Percentiles rank a stretch among this genome's conserved stretches.
Evolutionary conservation across 208 protist species (phyloP).

Genomic region (Wallacemonas sp.): DNA sequence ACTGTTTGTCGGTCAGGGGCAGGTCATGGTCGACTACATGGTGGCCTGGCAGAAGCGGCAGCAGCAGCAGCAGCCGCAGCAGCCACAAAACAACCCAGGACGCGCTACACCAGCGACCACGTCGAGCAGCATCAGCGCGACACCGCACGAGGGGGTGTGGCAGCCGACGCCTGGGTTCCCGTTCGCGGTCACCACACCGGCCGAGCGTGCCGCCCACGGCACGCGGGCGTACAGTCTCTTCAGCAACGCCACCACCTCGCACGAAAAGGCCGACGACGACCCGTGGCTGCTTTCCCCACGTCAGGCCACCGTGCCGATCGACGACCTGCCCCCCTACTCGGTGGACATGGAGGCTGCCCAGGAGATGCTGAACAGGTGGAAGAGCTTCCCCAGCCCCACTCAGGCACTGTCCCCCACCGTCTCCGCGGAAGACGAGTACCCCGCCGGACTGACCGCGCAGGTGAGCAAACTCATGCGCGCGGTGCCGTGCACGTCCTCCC

Average conservation of each 20-base stretch:
- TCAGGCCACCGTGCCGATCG: background rate
- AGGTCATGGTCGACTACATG: slow-evolving; percentile 14
- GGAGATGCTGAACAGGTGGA: background rate
- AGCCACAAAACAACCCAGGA: no score
- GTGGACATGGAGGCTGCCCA: background rate
- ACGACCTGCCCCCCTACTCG: background rate
- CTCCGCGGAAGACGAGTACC: background rate
- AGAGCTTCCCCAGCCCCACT: background rate
- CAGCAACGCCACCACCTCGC: background rate
- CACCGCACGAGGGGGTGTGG: background rate
- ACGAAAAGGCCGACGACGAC: slow-evolving; percentile 3
- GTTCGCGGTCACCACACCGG: background rate
- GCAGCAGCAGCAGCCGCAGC: background rate
- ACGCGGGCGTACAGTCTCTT: slow-evolving; percentile 9
- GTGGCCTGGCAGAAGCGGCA: slow-evolving; percentile 3
- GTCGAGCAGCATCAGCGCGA: background rate
- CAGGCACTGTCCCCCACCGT: background rate
- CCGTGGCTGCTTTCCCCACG: background rate
- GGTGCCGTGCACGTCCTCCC: no score
- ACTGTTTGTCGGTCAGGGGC: slow-evolving; percentile 8
- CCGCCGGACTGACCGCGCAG: background rate
- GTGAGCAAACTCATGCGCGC: background rate
- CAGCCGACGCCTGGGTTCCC: background rate
- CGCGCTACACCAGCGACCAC: no score
- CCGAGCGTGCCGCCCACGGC: background rate